Percentiles rank a stretch among this genome's conserved stretches.
These are phyloP conservation scores for Aureobasidium melanogenum DNA, from an alignment of 2,329 filamentous ascomycete species.

Conservation along the genomic window DNA sequence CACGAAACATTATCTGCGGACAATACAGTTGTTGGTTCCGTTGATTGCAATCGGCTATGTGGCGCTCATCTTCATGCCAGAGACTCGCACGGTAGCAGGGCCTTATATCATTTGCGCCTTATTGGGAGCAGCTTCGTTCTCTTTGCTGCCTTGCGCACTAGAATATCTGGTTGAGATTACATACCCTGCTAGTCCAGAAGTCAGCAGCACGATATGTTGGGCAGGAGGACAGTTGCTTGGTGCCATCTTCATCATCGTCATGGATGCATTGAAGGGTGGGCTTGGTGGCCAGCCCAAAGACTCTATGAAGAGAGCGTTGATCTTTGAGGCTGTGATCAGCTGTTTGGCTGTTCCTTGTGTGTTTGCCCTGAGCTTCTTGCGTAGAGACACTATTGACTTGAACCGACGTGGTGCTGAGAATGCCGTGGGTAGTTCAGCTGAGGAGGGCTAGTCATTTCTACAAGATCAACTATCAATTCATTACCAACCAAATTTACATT, in stretches of 20 bases:
- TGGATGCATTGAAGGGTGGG: slow-evolving; percentile 59
- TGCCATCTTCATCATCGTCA: slow-evolving; percentile 73
- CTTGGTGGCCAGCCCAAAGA: slow-evolving; percentile 25
- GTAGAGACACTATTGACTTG: background rate
- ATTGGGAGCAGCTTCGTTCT: slow-evolving; percentile 72
- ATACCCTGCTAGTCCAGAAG: slow-evolving; percentile 77
- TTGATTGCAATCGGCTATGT: slow-evolving; percentile 57
- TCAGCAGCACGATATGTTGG: slow-evolving; percentile 80
- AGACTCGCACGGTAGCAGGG: slow-evolving; percentile 51
- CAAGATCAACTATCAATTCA: too few species aligned
- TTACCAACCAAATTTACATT: too few species aligned
- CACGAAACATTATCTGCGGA: slow-evolving; percentile 67
- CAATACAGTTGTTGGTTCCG: slow-evolving; percentile 67
- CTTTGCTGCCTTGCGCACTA: slow-evolving; percentile 71
- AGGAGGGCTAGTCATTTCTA: background rate
- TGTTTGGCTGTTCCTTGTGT: slow-evolving; percentile 58
- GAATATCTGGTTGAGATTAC: slow-evolving; percentile 84
- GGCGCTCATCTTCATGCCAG: slow-evolving; percentile 70
- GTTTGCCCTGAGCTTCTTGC: slow-evolving; percentile 53
- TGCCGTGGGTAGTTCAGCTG: background rate
- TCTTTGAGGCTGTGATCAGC: slow-evolving; percentile 70
- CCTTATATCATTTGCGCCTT: slow-evolving; percentile 68
- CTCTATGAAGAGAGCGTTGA: slow-evolving; percentile 66
- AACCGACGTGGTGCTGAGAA: background rate
- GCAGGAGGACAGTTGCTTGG: slow-evolving; percentile 77